These are phyloP conservation scores for Tolypocladium ovalisporum DNA, from an alignment of 2,329 filamentous ascomycete genomes.

Conservation along the genomic window DNA sequence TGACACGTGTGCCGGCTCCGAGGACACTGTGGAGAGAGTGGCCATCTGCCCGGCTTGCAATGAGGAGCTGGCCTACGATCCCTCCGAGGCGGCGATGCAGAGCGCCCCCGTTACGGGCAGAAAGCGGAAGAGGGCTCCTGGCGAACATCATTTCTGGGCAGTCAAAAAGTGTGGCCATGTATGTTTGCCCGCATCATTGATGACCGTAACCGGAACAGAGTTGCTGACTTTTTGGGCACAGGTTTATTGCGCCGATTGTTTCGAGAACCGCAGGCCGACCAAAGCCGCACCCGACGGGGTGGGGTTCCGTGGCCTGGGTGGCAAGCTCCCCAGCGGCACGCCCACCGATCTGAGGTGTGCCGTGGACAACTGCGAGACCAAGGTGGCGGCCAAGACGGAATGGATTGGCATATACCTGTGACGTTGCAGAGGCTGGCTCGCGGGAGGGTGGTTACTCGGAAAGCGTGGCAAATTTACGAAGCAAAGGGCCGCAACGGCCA, in stretches of 20 bases:
- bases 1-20: conserved; percentile 35
- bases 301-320: conserved; percentile 25
- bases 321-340: conserved; percentile 12
- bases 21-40: conserved; percentile 50
- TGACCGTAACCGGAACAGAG: background rate
- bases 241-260: conserved; percentile 55
- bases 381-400: conserved; percentile 40
- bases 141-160: conserved; percentile 85
- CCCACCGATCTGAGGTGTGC: conserved; percentile 35
- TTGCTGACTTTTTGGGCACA: conserved; percentile 14
- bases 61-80: conserved; percentile 69
- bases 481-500: background rate
- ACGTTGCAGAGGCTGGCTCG: background rate
- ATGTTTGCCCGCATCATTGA: conserved; percentile 10
- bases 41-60: conserved; percentile 81
- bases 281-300: conserved; percentile 20
- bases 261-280: conserved; percentile 39
- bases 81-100: conserved; percentile 22
- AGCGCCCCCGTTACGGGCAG: conserved; percentile 10
- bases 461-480: background rate
- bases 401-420: conserved; percentile 53
- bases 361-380: conserved; percentile 44
- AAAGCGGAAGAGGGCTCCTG: conserved; percentile 36
- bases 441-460: background rate
- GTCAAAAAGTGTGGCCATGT: conserved; percentile 89